Evolutionary conservation across 108 stramenopile species (phyloP).

Genomic region (Nitzschia sp.): DNA sequence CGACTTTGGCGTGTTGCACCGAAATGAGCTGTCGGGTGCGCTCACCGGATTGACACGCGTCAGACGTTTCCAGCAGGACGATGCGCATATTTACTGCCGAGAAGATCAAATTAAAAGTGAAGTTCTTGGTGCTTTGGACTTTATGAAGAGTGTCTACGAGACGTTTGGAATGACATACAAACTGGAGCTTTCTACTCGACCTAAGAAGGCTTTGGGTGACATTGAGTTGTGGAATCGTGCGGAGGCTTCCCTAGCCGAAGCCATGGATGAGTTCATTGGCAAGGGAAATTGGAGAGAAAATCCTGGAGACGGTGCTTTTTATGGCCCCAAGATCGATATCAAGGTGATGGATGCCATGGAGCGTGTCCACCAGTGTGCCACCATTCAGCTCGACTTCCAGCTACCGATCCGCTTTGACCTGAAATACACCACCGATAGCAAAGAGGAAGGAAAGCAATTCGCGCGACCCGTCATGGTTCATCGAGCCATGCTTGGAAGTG

Average conservation of each 20-base stretch:
- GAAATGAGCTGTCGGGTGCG: constrained; percentile 96
- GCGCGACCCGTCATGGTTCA: constrained; percentile 98
- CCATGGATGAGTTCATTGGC: constrained; percentile 94
- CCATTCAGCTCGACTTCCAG: constrained; percentile 99
- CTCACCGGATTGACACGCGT: constrained; percentile 98
- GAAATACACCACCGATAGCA: constrained; percentile 83
- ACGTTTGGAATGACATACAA: constrained; percentile 99
- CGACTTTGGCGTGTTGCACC: constrained; percentile 99
- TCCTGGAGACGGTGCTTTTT: constrained; percentile 99
- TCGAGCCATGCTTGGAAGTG: constrained; percentile 98
- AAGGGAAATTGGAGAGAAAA: constrained; percentile 95
- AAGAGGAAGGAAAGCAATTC: constrained; percentile 83
- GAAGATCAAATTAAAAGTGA: constrained; percentile 96
- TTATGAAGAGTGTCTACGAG: constrained; percentile 97
- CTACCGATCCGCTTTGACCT: constrained; percentile 98
- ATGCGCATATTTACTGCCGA: constrained; percentile 97
- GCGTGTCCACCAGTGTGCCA: constrained; percentile 99
- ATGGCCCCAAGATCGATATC: constrained; percentile 99
- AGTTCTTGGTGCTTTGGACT: constrained; percentile 92
- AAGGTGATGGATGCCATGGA: constrained; percentile 99
- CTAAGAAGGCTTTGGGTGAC: constrained; percentile 98
- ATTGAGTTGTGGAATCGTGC: constrained; percentile 93
- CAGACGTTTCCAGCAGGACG: constrained; percentile 99
- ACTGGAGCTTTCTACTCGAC: constrained; percentile 96
- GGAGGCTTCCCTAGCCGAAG: constrained; percentile 86